Evolutionary conservation across 2,329 filamentous ascomycete genomes (phyloP).

Genomic region (Emergomyces pasteurianus): DNA sequence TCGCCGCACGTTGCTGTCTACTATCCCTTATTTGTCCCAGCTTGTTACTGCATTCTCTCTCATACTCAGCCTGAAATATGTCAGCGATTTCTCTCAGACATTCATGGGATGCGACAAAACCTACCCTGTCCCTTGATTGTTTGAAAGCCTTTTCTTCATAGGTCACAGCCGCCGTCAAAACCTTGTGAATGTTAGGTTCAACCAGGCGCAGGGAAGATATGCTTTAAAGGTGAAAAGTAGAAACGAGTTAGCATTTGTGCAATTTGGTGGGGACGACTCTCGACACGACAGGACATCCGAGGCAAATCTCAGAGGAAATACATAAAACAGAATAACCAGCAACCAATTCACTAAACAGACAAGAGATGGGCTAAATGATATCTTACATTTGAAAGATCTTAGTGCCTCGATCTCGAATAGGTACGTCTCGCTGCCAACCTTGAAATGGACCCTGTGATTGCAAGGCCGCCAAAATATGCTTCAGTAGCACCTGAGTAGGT

Average conservation of each 20-base stretch:
- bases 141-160: slow-evolving; percentile 36
- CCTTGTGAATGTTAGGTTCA: slow-evolving; percentile 27
- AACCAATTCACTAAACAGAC: background rate
- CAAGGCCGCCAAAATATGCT: slow-evolving; percentile 28
- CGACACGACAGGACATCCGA: background rate
- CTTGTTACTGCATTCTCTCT: slow-evolving; percentile 33
- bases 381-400: slow-evolving; percentile 36
- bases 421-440: slow-evolving; percentile 35
- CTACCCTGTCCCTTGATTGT: slow-evolving; percentile 26
- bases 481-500: slow-evolving; percentile 23
- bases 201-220: slow-evolving; percentile 36
- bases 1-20: slow-evolving; percentile 30
- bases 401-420: slow-evolving; percentile 27
- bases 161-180: slow-evolving; percentile 29
- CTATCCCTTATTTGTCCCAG: slow-evolving; percentile 34
- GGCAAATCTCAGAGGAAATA: background rate
- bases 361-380: background rate
- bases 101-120: slow-evolving; percentile 3
- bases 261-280: background rate
- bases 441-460: slow-evolving; percentile 31
- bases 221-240: slow-evolving; percentile 14
- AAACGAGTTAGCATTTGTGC: background rate
- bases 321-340: background rate
- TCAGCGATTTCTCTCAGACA: background rate
- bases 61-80: slow-evolving; percentile 28